Base-by-base conservation (phyloP, 1,284 basidiomycete species). In the Marasmius oreades region DNA sequence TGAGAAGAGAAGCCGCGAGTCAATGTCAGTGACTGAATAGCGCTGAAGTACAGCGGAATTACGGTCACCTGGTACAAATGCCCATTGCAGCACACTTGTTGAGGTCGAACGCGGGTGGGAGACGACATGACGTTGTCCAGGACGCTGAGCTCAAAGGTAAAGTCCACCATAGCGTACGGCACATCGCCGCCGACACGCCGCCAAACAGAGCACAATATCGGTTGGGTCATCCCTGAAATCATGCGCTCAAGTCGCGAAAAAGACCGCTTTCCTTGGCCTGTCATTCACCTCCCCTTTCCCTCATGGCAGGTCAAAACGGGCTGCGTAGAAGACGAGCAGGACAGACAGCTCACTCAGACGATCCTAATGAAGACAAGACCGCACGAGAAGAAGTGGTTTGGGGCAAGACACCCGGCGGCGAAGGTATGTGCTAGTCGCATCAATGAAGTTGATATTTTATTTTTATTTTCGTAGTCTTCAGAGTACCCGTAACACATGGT, bases 401-500 rank as follows among this genome's bases (percentile, higher is more conserved):
- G 85, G 93, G 93, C 16, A 93, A 94, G 72, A 95, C 93, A 0
- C 90, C 92, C 8, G 70, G 79, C 55, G 93, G 92, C 31, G 82
- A 86, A 75, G 90, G 92, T 91, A 63, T 55, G 79, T 71, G 34
- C 34, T 4, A 5, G 28, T 51, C 26, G 24, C 20, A 16, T 33
- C 22, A n/a, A 6, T 24, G 3, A 3, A 39, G 24, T 8, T 20
- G 20, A 34, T 31, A 50, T 12, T 6, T 23, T 8, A 39, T 28
- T 18, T 12, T 12, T 11, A 16, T 28, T n/a, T n/a, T 4, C 10
- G 31, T 68, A 95, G 95, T 97, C 11, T 99, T 99, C 70, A 84
- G 85, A 54, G 95, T 98, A 36, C 96, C 96, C 8, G 90, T 93
- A 43, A 99, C 97, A 0, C 93, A 97, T 69, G 94, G 97, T 69